Base-by-base conservation (phyloP, 768 basidiomycete species). In the Dioszegia hungarica region DNA sequence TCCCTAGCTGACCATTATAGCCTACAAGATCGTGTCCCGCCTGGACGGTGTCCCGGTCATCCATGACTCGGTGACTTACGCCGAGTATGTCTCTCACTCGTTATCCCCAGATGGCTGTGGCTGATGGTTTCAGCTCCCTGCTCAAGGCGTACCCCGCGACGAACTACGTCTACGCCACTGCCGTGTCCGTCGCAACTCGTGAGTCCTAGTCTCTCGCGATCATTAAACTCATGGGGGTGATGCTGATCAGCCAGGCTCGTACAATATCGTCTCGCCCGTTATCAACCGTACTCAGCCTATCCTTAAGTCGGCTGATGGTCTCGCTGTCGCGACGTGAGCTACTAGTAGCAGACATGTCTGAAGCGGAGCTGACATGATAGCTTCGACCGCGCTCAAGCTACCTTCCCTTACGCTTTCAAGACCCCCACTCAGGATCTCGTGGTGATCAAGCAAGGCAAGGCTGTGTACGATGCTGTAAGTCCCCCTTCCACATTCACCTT, bases 331-430 rank as follows among this genome's bases (percentile, higher is more conserved):
- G 8, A 73, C 71, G 70, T 72, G 43, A 60, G 67, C 60, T 10
- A 15, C 3, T 44, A 15, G 5, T 20, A 29, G 28, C 5, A 1
- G 14, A 27, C n/a, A n/a, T 34, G 43, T 19, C 15, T 5, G 14
- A 17, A 17, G 29, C 46, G 33, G 48, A 54, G 27, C 25, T 15
- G 49, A 56, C 19, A 19, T 49, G 2, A 34, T 33, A 67, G 66
- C 25, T 70, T 73, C 46, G 66, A 74, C 54, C 64, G 68, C 19
- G 69, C 70, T 44, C 62, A 73, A 34, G 65, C 68, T 43, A 66
- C 62, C 29, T 70, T 72, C 64, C 71, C 72, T 31, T 68, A 71
- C 67, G 65, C 74, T n/a, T 75, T 75, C 74, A 71, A 69, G 62
- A 72, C 69, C 34, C 66, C 66, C n/a, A 66, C 70, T 43, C 50